Evolutionary conservation across 2,329 filamentous ascomycete species (phyloP), one percentile per base, ranked within the genome.

Genomic region (Coniochaeta sp.): DNA sequence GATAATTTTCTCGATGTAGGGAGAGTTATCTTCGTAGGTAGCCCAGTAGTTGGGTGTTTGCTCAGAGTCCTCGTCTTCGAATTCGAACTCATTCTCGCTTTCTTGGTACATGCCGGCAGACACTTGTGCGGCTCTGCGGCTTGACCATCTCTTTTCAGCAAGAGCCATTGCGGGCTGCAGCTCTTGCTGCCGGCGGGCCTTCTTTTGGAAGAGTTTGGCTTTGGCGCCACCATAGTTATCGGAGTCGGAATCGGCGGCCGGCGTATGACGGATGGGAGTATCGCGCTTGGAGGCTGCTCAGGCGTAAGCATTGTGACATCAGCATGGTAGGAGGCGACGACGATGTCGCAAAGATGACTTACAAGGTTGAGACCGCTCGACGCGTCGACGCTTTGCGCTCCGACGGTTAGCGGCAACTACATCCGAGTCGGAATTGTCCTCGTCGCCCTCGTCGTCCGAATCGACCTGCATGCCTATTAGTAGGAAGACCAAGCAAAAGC

Each of bases 1-100:
- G 59, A 99, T 84, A 58, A 99, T 89, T 64, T 90, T 87, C 71
- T 99, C 95, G 65, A 99, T 92, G 66, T 91, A 92, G 19, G 92
- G 91, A 3, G 87, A 85, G 67, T 87, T 88, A 69, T 96, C 90
- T 64, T 93, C 89, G 60, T 87, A 84, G 56, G 81, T 84, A 30
- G 75, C 76, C 82, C 88, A 93, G 71, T 95, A 87, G 64, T 83
- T 86, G 4, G 89, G 86, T 1, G 86, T 88, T 66, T 82, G 74
- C 55, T 89, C 86, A 6, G 83, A 81, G 50, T 88, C 87, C 7
- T 86, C 28, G 19, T 28, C 26, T 19, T 57, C 55, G 22, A 42
- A 40, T 44, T 87, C 84, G 3, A 86, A 78, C 14, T 88, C 86
- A n/a, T 77, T 75, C 55, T 87, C 86, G 66, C 85, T 88, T 66